phyloP scores from a whole-genome alignment of 2,329 filamentous ascomycete genomes.

The Chrysoporthe austroafricana region DNA sequence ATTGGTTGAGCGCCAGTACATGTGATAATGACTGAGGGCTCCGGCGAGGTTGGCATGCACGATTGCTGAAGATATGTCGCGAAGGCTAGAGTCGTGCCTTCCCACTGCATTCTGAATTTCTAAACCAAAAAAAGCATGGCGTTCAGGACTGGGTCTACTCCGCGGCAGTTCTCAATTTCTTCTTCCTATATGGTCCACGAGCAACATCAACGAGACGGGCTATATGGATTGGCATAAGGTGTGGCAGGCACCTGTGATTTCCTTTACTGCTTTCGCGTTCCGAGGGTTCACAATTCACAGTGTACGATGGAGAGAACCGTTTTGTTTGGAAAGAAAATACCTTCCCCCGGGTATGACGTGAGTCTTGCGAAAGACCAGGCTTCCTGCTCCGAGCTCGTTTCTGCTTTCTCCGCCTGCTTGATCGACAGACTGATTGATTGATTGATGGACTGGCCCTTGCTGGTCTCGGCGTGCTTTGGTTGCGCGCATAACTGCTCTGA shows the following conservation, averaged over 20 bases:
- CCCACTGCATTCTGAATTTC: constrained; percentile 22
- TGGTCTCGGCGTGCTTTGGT: neutral
- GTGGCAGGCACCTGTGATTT: neutral
- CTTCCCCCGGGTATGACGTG: no score
- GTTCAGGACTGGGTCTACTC: constrained; percentile 16
- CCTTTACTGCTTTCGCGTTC: neutral
- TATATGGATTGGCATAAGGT: constrained; percentile 1
- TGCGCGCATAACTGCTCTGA: neutral
- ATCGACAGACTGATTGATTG: neutral
- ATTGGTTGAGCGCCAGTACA: neutral
- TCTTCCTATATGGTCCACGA: constrained; percentile 7
- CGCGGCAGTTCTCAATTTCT: neutral
- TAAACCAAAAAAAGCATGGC: constrained; percentile 25
- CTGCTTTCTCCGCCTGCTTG: neutral
- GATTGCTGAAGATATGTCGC: neutral
- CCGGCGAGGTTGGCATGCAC: constrained; percentile 5
- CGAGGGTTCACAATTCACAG: neutral
- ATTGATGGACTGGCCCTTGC: neutral
- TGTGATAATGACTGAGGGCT: constrained; percentile 22
- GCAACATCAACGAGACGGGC: neutral
- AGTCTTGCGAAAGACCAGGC: no score
- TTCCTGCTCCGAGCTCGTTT: neutral
- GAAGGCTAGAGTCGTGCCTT: constrained; percentile 2
- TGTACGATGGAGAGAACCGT: neutral
- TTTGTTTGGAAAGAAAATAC: neutral